Conservation (phyloP, 2,329 filamentous ascomycete species). For the Fusarium sp. region DNA sequence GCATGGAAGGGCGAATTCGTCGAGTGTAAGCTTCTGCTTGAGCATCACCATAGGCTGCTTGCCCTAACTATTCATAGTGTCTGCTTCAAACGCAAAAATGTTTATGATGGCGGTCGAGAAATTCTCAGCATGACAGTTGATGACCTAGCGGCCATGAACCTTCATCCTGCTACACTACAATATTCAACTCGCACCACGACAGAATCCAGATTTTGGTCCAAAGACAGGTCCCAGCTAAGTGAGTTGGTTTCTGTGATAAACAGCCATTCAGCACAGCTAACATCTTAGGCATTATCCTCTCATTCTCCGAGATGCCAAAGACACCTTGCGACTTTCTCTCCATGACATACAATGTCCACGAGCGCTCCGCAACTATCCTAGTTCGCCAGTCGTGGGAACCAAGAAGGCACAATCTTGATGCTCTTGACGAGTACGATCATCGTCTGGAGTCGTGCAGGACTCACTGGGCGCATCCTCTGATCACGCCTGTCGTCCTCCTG, state of each 20-base stretch:
- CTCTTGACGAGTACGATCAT: constrained; percentile 59
- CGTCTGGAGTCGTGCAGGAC: constrained; percentile 57
- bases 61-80: constrained; percentile 42
- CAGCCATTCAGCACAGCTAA: constrained; percentile 10
- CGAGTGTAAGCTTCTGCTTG: constrained; percentile 47
- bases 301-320: constrained; percentile 57
- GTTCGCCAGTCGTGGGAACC: constrained; percentile 58
- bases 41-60: neutral
- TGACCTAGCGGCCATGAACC: constrained; percentile 51
- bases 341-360: constrained; percentile 57
- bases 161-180: constrained; percentile 55
- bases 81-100: constrained; percentile 51
- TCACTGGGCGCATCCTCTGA: constrained; percentile 59
- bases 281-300: constrained; percentile 54
- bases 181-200: constrained; percentile 54
- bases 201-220: constrained; percentile 55
- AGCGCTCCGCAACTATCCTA: constrained; percentile 54
- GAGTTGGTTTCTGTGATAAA: neutral
- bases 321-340: constrained; percentile 61
- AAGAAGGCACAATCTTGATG: constrained; percentile 54
- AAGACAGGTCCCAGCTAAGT: constrained; percentile 52
- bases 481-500: constrained; percentile 58
- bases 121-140: constrained; percentile 52
- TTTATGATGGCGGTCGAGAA: constrained; percentile 48
- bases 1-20: constrained; percentile 52